Evolutionary conservation across 2,329 filamentous ascomycete species (phyloP), one percentile per base, ranked within the genome.

Genomic region (Clonostachys chloroleuca): DNA sequence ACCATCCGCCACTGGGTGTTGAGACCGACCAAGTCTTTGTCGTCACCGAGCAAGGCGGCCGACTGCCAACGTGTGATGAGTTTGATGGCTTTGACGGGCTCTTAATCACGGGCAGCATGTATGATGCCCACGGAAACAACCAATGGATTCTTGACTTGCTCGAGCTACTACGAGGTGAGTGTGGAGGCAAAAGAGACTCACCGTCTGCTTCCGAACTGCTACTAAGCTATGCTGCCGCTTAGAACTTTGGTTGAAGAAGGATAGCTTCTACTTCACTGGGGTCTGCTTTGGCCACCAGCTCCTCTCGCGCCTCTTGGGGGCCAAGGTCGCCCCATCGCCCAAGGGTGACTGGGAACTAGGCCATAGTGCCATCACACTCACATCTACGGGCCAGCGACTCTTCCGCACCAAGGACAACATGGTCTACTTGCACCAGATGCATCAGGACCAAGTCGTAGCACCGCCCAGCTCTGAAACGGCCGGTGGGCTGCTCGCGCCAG

Each of bases 241-340:
- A 72, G 73, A 74, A 34, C 54, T 81, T 5, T 83, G 77, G 77
- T 58, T 60, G 7, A 59, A 65, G 6, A 66, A 74, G 3, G 75
- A 76, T 2, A 69, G 77, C 17, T 74, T 81, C 42, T 71, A 72
- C 34, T 67, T 92, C 34, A 79, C 91, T 16, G 88, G 88, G 3
- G 81, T 92, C 10, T 94, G 89, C 63, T 92, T 91, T 61, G 89
- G 89, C 6, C 89, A 92, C 58, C 89, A 92, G 64, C 83, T 94
- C 52, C 71, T 94, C 34, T 84, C 81, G 2, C 77, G 89, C 33
- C 85, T 88, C 2, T 63, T 90, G 48, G 87, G 83, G 6, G 78
- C 72, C n/a, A 78, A 80, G 52, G 84, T 92, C 3, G 83, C 74
- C 14, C 73, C 82, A 33, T 84, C 81, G 52, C 77, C 83, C 13